These are phyloP conservation scores for Fusarium sp. DNA, from an alignment of 2,329 filamentous ascomycete genomes.

Conservation along the genomic window DNA sequence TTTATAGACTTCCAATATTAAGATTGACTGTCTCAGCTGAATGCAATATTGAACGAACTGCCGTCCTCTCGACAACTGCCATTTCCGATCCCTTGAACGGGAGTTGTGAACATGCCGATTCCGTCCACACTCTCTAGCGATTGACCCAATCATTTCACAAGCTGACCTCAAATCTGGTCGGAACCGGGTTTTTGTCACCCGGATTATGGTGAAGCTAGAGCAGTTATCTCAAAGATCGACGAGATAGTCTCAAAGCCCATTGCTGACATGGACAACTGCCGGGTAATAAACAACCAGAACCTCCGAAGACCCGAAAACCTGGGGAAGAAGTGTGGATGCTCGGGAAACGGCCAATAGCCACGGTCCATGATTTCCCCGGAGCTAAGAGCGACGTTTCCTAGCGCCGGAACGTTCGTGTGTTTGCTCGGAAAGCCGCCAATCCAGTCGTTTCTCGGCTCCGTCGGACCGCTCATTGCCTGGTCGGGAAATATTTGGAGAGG, in stretches of 20 bases:
- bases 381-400: neutral
- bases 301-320: neutral
- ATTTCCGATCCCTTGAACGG: neutral
- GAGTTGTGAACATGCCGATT: neutral
- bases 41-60: neutral
- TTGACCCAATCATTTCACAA: neutral
- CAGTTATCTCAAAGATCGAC: neutral
- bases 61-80: neutral
- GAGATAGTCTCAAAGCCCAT: neutral
- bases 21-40: neutral
- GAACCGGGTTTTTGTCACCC: neutral
- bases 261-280: neutral
- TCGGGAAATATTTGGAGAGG: neutral
- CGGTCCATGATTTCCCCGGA: neutral
- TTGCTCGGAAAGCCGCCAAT: neutral
- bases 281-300: neutral
- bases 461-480: neutral
- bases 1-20: neutral
- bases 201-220: neutral
- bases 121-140: neutral
- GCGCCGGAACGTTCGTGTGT: neutral
- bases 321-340: neutral
- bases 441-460: neutral
- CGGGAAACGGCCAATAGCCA: neutral
- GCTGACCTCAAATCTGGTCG: neutral